phyloP scores from a whole-genome alignment of 2,329 filamentous ascomycete species.

The Aspergillus novofumigatus region DNA sequence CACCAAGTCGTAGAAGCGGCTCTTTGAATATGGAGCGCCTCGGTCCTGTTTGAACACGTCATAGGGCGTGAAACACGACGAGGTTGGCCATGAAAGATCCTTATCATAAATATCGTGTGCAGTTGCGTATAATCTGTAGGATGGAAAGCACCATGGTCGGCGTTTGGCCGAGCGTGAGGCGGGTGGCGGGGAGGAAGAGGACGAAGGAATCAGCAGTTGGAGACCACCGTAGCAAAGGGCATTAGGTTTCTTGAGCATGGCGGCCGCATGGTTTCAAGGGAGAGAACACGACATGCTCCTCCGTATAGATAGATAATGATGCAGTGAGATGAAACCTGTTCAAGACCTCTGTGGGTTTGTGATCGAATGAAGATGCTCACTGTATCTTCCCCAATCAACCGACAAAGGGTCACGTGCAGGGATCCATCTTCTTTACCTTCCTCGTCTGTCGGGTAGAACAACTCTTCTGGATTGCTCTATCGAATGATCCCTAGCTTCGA shows the following conservation, averaged over 20 bases:
- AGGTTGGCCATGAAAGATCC: constrained; percentile 41
- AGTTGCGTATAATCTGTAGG: constrained; percentile 30
- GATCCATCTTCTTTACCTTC: neutral
- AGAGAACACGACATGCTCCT: constrained; percentile 17
- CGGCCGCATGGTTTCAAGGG: constrained; percentile 31
- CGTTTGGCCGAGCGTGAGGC: constrained; percentile 17
- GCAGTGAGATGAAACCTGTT: neutral
- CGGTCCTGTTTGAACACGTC: constrained; percentile 69
- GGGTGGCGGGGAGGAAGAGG: constrained; percentile 20
- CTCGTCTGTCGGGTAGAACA: neutral
- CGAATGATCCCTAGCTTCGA: neutral
- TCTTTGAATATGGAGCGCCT: constrained; percentile 71
- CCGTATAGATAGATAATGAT: neutral
- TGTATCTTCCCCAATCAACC: neutral
- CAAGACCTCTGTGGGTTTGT: neutral
- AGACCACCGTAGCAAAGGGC: constrained; percentile 37
- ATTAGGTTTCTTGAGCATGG: constrained; percentile 47
- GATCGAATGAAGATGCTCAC: neutral
- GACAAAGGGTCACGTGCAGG: neutral
- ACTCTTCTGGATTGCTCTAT: neutral
- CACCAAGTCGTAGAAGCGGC: constrained; percentile 81
- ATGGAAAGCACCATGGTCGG: constrained; percentile 17
- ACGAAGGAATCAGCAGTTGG: constrained; percentile 27
- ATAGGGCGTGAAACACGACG: constrained; percentile 65
- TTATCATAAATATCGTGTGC: constrained; percentile 27